phyloP scores from a whole-genome alignment of 2,329 filamentous ascomycete genomes.

The Fusarium sp. region DNA sequence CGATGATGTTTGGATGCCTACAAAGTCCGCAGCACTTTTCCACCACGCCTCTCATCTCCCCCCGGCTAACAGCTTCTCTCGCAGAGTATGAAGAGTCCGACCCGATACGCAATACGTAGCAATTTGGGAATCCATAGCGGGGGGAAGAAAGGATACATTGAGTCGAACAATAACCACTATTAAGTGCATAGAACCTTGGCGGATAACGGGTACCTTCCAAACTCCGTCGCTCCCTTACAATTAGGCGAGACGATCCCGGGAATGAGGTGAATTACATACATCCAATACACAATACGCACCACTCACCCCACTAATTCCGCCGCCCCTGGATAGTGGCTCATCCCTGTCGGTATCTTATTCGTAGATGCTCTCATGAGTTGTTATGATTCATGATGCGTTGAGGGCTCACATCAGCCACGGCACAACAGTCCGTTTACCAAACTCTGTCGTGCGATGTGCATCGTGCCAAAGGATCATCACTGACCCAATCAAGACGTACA shows the following conservation, averaged over 20 bases:
- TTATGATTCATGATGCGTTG: background rate
- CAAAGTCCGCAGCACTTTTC: conserved; percentile 24
- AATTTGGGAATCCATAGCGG: conserved; percentile 11
- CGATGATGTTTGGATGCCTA: conserved; percentile 8
- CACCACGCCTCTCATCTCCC: conserved; percentile 7
- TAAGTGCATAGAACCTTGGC: conserved; percentile 15
- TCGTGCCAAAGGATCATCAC: background rate
- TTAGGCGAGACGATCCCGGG: conserved; percentile 35
- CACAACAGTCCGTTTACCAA: background rate
- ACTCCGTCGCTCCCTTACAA: conserved; percentile 30
- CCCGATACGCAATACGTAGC: conserved; percentile 26
- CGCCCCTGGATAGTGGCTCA: conserved; percentile 22
- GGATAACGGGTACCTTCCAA: conserved; percentile 37
- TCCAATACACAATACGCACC: background rate
- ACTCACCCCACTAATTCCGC: conserved; percentile 32
- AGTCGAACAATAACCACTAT: background rate
- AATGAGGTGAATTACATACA: conserved; percentile 23
- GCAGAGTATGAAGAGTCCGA: conserved; percentile 43
- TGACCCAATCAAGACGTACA: background rate
- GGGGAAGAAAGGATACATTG: conserved; percentile 2
- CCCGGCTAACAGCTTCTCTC: conserved; percentile 11
- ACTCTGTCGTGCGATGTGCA: background rate
- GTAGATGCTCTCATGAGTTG: background rate
- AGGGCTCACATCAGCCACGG: conserved; percentile 45
- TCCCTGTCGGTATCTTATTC: background rate